Percentiles rank a stretch among this genome's conserved stretches.
Evolutionary conservation across 805 yeast genomes (phyloP).

Genomic region (Myxozyma kluyveri): DNA sequence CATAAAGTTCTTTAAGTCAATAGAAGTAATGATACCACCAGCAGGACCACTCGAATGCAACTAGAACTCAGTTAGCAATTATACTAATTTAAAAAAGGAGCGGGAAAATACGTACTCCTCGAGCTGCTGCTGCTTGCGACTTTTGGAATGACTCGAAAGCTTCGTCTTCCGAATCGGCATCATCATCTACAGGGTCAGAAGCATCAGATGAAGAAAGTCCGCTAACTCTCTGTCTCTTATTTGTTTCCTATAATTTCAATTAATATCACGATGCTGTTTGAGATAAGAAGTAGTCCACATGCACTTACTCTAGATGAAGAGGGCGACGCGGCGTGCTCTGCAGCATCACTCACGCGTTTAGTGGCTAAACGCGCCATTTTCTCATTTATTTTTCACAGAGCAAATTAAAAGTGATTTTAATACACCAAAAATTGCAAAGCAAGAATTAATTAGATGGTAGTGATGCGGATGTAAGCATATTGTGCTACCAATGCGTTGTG

Average conservation of each 20-base stretch:
- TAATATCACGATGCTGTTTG: too few species aligned
- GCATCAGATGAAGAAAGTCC: not conserved
- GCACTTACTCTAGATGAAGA: too few species aligned
- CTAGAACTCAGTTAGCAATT: constrained; percentile 10
- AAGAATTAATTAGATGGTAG: too few species aligned
- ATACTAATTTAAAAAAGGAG: not conserved
- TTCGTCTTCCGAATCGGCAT: constrained; percentile 28
- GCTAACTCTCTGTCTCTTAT: not conserved
- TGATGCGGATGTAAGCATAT: too few species aligned
- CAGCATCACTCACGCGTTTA: not conserved
- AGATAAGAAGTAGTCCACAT: too few species aligned
- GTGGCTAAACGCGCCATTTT: not conserved
- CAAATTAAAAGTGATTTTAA: too few species aligned
- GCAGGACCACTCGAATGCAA: not conserved
- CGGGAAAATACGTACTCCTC: not conserved
- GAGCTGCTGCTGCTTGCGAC: not conserved
- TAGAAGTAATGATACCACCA: constrained; percentile 61
- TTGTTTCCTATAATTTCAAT: too few species aligned
- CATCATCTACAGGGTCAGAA: not conserved
- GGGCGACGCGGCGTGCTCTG: not conserved
- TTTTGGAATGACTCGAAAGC: constrained; percentile 3
- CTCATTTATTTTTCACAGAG: too few species aligned
- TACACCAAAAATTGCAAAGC: too few species aligned
- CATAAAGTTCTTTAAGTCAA: constrained; percentile 71
- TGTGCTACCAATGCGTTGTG: too few species aligned